Base-by-base conservation (phyloP, 2,329 filamentous ascomycete genomes). In the Polytolypa hystricis region DNA sequence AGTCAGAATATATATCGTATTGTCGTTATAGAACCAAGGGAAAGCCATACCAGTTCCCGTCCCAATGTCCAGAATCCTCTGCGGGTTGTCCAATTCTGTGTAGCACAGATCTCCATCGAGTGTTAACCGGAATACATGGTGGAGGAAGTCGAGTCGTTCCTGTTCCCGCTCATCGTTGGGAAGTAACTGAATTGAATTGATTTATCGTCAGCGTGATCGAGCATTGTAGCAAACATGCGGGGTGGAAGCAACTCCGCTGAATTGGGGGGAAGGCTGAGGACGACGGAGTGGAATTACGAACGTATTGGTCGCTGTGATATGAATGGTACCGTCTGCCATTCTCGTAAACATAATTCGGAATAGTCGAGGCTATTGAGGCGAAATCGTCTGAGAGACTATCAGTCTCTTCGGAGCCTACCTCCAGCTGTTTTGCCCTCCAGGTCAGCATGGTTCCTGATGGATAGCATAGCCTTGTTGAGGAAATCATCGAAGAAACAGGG, bases 71-170 rank as follows among this genome's bases (percentile, higher is more conserved):
- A 58, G 34, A 12, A 57, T 50, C 6, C 48, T 42, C 19, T 48
- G 36, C 1, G 38, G 34, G 16, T 44, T 42, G 4, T 47, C 40
- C 8, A 60, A 41, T 3, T 56, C 55, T 0, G 57, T 50, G 10
- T 52, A 44, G 36, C 48, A 56, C 2, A 63, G 48, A 14, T 58
- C 56, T 1, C 55, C 54, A n/a, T 47, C 44, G 19, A 56, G 37
- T 2, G 39, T 38, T 19, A 45, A 33, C 11, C 41, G 44, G 35
- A 54, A 56, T 10, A 58, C 50, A 21, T 62, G 51, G 33, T 65
- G 60, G 3, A 57, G 39, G 46, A 64, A 60, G 30, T 64, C 60
- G 2, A 65, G 49, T 0, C 60, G 55, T 26, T 61, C 54, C 31
- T 64, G 57, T 36, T 64, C 58, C 21, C 42, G 39, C 35, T 44